Conservation (phyloP, 768 basidiomycete genomes). For the Mycena alexandri region DNA sequence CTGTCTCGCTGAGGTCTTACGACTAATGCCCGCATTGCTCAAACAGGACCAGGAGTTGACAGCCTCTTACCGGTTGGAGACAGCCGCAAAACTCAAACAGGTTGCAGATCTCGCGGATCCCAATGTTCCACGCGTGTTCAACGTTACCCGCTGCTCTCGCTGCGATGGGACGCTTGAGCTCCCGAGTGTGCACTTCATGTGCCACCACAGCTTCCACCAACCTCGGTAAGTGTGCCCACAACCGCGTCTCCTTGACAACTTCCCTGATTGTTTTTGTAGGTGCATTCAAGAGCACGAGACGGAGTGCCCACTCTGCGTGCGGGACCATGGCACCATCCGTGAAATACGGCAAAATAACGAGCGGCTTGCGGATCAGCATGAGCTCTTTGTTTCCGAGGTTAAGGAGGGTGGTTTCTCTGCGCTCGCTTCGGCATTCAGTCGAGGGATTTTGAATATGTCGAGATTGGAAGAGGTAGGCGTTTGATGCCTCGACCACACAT, state of each 20-base stretch:
- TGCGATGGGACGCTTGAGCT: slow-evolving; percentile 93
- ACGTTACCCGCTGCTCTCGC: slow-evolving; percentile 92
- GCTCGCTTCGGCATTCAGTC: slow-evolving; percentile 77
- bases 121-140: slow-evolving; percentile 88
- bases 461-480: slow-evolving; percentile 49
- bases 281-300: slow-evolving; percentile 91
- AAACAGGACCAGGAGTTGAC: slow-evolving; percentile 90
- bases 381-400: slow-evolving; percentile 83
- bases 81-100: slow-evolving; percentile 81
- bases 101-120: slow-evolving; percentile 85
- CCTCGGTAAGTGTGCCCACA: slow-evolving; percentile 61
- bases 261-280: slow-evolving; percentile 54
- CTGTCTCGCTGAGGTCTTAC: slow-evolving; percentile 16
- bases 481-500: background rate
- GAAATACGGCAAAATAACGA: slow-evolving; percentile 93
- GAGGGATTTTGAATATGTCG: slow-evolving; percentile 69
- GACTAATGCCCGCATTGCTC: slow-evolving; percentile 4
- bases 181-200: slow-evolving; percentile 97
- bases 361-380: slow-evolving; percentile 84
- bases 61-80: slow-evolving; percentile 90
- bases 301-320: slow-evolving; percentile 91
- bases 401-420: slow-evolving; percentile 79
- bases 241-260: background rate
- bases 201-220: slow-evolving; percentile 96
- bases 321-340: slow-evolving; percentile 88